A percentile compares a stretch with the other conserved stretches of the same genome.
Conservation (phyloP, 2,329 filamentous ascomycete species). For the Calonectria hawksworthii region DNA sequence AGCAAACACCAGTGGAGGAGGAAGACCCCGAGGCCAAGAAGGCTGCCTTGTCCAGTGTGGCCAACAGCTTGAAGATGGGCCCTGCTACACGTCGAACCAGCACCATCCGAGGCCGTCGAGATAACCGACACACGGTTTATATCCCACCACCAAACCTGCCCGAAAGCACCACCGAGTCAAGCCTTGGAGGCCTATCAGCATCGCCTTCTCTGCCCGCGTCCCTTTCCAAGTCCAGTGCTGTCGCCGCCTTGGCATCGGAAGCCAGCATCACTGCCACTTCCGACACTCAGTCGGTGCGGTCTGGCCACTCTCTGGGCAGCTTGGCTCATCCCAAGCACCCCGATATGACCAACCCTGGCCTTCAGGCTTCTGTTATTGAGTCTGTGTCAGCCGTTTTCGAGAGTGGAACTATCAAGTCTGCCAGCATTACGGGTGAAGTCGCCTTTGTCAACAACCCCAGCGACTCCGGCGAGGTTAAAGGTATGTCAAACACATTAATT, state of each 20-base stretch:
- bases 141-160: conserved; percentile 66
- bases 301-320: conserved; percentile 83
- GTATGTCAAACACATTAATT: conserved; percentile 57
- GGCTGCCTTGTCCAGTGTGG: conserved; percentile 81
- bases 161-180: conserved; percentile 49
- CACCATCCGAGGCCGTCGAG: conserved; percentile 88
- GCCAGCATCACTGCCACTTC: conserved; percentile 72
- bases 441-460: conserved; percentile 83
- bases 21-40: conserved; percentile 81
- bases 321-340: conserved; percentile 82
- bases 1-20: conserved; percentile 82
- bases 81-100: conserved; percentile 78
- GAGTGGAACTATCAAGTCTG: conserved; percentile 77
- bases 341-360: conserved; percentile 82
- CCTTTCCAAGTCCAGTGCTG: conserved; percentile 54
- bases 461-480: conserved; percentile 59
- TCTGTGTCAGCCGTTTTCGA: conserved; percentile 90
- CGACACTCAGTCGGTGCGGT: conserved; percentile 93
- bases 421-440: conserved; percentile 87
- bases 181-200: conserved; percentile 32
- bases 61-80: conserved; percentile 77
- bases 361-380: conserved; percentile 92
- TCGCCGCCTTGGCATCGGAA: conserved; percentile 74
- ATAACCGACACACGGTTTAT: conserved; percentile 93
- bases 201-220: conserved; percentile 42